These are phyloP conservation scores for Phytophthora melonis DNA, from an alignment of 352 stramenopile genomes.

Conservation along the genomic window DNA sequence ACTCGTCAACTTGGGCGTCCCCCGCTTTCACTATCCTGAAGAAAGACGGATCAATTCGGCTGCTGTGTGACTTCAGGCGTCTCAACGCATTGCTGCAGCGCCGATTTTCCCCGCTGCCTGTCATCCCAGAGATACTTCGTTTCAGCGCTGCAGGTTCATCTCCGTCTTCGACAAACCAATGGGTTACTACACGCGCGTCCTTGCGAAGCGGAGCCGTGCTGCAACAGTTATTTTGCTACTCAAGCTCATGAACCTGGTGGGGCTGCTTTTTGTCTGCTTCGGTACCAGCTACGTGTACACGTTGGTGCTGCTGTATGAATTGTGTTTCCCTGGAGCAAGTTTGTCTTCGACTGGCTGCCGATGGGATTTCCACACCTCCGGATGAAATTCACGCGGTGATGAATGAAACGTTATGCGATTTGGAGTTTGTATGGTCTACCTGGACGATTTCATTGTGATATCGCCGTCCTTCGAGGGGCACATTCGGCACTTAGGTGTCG, in stretches of 20 bases:
- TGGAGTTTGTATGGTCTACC: background rate
- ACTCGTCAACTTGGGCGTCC: no score
- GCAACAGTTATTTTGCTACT: slow-evolving; percentile 72
- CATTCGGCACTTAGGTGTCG: background rate
- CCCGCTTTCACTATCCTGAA: no score
- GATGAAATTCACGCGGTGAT: slow-evolving; percentile 11
- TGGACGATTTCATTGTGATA: slow-evolving; percentile 13
- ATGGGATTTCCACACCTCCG: background rate
- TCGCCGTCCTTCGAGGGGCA: slow-evolving; percentile 4
- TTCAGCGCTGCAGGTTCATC: no score
- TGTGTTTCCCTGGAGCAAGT: slow-evolving; percentile 7
- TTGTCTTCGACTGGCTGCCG: slow-evolving; percentile 1
- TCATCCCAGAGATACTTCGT: no score
- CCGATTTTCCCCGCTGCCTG: no score
- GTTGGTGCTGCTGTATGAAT: slow-evolving; percentile 74
- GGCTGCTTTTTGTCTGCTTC: slow-evolving; percentile 88
- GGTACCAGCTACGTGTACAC: slow-evolving; percentile 84
- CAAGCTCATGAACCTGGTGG: slow-evolving; percentile 86
- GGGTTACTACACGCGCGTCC: no score
- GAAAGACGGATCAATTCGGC: no score
- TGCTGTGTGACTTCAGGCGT: no score
- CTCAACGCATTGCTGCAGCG: no score
- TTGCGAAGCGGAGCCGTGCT: no score
- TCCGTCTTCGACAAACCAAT: no score
- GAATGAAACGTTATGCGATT: background rate